Percentiles rank a stretch among this genome's conserved stretches.
Conservation (phyloP, 345 rosid genomes). For the Litchi chinensis region DNA sequence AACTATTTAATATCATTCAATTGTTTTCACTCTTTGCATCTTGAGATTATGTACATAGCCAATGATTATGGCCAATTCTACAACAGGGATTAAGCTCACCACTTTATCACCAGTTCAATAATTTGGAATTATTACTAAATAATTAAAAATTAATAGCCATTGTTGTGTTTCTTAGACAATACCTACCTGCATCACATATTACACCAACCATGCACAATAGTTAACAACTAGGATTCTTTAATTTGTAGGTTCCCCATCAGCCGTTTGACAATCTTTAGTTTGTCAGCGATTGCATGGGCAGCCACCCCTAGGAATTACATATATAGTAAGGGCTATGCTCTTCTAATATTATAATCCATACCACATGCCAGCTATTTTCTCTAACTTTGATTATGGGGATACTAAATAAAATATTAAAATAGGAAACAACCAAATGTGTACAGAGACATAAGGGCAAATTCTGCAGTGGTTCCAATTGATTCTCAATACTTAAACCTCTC, state of each 20-base stretch:
- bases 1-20: no score
- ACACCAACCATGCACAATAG: neutral
- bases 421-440: neutral
- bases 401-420: neutral
- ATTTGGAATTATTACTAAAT: no score
- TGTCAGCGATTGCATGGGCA: neutral
- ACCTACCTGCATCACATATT: neutral
- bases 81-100: no score
- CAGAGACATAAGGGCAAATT: neutral
- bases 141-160: no score
- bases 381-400: neutral
- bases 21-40: no score
- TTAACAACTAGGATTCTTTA: neutral
- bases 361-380: constrained; percentile 3
- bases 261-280: neutral
- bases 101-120: no score
- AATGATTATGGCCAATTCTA: no score
- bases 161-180: no score
- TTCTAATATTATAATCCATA: neutral
- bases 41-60: no score
- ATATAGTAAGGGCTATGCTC: neutral
- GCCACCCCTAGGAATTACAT: neutral
- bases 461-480: no score
- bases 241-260: neutral
- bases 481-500: no score